These are phyloP conservation scores for Dictyostelium capitatum DNA, from an alignment of 78 protist genomes.

Conservation along the genomic window DNA sequence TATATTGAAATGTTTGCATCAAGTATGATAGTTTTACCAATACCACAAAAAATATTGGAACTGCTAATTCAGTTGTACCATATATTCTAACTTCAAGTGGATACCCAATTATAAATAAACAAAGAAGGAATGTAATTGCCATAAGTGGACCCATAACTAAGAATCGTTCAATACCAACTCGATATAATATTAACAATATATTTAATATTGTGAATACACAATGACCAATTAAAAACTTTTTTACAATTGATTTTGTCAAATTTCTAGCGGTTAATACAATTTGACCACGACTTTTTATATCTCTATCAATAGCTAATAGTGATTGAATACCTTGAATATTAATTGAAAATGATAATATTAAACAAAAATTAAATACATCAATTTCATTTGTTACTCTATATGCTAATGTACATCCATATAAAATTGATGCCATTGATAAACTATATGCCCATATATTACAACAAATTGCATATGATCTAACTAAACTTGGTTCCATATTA, in stretches of 20 bases:
- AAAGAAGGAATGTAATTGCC: neutral
- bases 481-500: neutral
- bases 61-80: slow-evolving; percentile 14
- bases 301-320: neutral
- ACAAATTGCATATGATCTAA: neutral
- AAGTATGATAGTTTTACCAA: neutral
- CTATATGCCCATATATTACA: slow-evolving; percentile 7
- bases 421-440: slow-evolving; percentile 8
- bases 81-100: slow-evolving; percentile 2
- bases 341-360: neutral
- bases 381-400: neutral
- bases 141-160: neutral
- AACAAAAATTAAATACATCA: slow-evolving; percentile 11
- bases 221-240: slow-evolving; percentile 1
- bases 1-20: neutral
- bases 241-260: neutral
- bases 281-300: neutral
- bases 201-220: neutral
- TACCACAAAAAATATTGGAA: neutral
- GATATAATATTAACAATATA: neutral
- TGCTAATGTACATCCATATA: slow-evolving; percentile 19
- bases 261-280: neutral
- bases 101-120: neutral
- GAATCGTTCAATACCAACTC: neutral
- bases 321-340: slow-evolving; percentile 16